phyloP scores from a whole-genome alignment of 140 eudicot genomes.

The Bidens hawaiensis region DNA sequence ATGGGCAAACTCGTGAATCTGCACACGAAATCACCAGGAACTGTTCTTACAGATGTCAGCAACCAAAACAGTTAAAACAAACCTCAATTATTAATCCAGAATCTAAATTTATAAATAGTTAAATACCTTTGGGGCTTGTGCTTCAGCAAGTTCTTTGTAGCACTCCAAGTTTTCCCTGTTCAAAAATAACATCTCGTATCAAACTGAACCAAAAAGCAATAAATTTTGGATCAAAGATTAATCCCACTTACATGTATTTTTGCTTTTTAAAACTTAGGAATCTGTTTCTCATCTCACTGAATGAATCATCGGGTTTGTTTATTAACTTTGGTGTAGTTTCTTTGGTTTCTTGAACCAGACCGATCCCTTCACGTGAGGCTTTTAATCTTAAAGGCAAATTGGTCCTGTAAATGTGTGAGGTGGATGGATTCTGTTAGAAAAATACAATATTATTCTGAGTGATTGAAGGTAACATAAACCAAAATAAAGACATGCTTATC shows the following conservation, averaged over 20 bases:
- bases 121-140: conserved; percentile 87
- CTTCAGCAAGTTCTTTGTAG: conserved; percentile 65
- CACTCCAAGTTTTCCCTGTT: conserved; percentile 72
- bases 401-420: conserved; percentile 35
- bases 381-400: conserved; percentile 49
- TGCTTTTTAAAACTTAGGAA: conserved; percentile 75
- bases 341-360: conserved; percentile 39
- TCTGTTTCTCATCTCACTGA: conserved; percentile 59
- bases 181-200: conserved; percentile 6
- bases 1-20: conserved; percentile 97
- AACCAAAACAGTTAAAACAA: conserved; percentile 5
- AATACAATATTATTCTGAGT: background rate
- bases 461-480: conserved; percentile 24
- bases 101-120: background rate
- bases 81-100: background rate
- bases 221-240: background rate
- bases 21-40: conserved; percentile 95
- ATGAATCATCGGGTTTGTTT: conserved; percentile 38
- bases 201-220: background rate
- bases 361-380: conserved; percentile 45
- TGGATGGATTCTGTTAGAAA: conserved; percentile 11
- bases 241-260: conserved; percentile 65
- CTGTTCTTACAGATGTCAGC: conserved; percentile 59
- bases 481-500: conserved; percentile 49
- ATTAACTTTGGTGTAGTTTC: conserved; percentile 21